phyloP scores from a whole-genome alignment of 2,329 filamentous ascomycete species.

The Shiraia bambusicola region DNA sequence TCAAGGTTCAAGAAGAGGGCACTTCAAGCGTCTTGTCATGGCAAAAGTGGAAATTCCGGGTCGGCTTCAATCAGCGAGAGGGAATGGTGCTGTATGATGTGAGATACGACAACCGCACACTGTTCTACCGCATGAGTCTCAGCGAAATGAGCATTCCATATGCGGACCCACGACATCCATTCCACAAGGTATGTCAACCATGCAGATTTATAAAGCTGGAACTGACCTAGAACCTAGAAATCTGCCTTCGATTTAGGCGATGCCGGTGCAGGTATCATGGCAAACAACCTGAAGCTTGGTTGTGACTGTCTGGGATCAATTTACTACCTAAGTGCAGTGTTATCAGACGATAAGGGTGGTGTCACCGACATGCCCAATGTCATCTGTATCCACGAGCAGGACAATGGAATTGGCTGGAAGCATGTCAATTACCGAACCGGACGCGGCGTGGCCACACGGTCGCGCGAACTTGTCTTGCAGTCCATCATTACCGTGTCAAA shows the following conservation, averaged over 20 bases:
- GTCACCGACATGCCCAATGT: conserved; percentile 64
- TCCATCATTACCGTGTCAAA: conserved; percentile 71
- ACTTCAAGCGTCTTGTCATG: conserved; percentile 60
- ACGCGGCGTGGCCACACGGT: conserved; percentile 63
- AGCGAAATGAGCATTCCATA: conserved; percentile 68
- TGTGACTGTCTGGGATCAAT: conserved; percentile 72
- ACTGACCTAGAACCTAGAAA: background rate
- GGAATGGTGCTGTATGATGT: conserved; percentile 70
- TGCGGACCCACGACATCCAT: conserved; percentile 66
- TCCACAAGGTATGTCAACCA: conserved; percentile 58
- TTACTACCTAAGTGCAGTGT: conserved; percentile 63
- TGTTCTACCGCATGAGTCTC: conserved; percentile 67
- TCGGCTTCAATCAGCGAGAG: conserved; percentile 70
- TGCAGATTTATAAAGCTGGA: background rate
- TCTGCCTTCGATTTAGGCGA: conserved; percentile 71
- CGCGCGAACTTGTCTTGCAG: conserved; percentile 66
- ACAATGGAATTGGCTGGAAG: conserved; percentile 69
- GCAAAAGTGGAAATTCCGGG: conserved; percentile 72
- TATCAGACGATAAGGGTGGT: conserved; percentile 62
- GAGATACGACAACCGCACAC: conserved; percentile 61
- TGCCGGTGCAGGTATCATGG: conserved; percentile 64
- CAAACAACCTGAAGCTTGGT: conserved; percentile 68
- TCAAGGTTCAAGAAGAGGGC: conserved; percentile 54
- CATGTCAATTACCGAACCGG: conserved; percentile 71
- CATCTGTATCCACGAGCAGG: conserved; percentile 70